Evolutionary conservation across 2,329 filamentous ascomycete genomes (phyloP), one percentile per base, ranked within the genome.

Genomic region (Pestalotiopsis sp.): DNA sequence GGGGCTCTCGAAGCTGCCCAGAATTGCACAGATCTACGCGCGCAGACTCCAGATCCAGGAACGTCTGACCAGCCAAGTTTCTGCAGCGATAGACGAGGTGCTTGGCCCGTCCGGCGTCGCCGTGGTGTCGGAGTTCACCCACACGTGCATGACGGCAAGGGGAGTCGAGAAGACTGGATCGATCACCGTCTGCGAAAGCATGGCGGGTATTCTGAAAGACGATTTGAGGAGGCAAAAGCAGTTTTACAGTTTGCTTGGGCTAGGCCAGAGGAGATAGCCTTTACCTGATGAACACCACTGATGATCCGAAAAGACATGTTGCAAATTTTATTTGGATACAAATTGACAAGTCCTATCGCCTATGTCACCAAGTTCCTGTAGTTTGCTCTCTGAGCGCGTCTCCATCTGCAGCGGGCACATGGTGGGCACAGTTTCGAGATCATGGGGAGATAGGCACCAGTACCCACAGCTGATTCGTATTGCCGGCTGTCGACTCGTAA

Each of bases 81-180:
- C 95, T n/a, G 88, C 96, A 70, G 94, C 95, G 6, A 91, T 98
- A 69, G 93, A 93, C 75, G 94, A 97, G 76, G 90, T 97, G 13
- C 85, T 98, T 62, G 91, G 95, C 79, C 95, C 95, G 1, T 93
- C 95, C 78, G 95, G 95, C 61, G 95, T 98, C 3, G 95, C 93
- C 27, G 95, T 98, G 7, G 94, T 98, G 66, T 96, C 98, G 91
- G 95, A 98, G 78, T 95, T 92, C 17, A 93, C 90, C 77, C 95
- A 98, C 82, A 84, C 97, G 62, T 98, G 95, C 84, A 98, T 97
- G 94, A 93, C 96, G 17, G 97, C 97, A 93, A 89, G 95, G 62
- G 95, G 95, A 13, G 95, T 98, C 9, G 89, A 97, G 78, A 97
- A 98, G 85, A 93, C 93, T 0, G 88, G 86, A 59, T 91, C 92